Conservation (phyloP, 306 rosid genomes). For the Comarum palustre region DNA sequence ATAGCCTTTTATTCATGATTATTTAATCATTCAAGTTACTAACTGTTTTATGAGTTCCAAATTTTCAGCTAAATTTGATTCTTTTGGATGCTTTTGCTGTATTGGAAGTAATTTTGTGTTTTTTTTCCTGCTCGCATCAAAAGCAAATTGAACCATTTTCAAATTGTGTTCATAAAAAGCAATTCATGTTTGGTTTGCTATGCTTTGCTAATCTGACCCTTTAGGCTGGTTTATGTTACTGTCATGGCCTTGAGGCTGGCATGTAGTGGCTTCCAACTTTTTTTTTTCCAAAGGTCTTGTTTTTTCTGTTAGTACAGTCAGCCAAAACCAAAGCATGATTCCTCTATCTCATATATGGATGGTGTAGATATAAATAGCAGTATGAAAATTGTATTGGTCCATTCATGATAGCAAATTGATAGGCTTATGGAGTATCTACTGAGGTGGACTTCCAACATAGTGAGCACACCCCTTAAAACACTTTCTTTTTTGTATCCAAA, state of each 20-base stretch:
- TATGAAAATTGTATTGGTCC: conserved; percentile 15
- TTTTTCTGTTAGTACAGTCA: conserved; percentile 27
- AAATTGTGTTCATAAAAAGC: background rate
- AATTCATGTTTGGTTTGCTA: too few relatives aligned
- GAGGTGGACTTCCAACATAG: conserved; percentile 29
- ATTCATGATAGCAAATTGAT: conserved; percentile 29
- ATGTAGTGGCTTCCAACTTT: conserved; percentile 1
- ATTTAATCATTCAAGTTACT: too few relatives aligned
- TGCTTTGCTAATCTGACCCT: background rate
- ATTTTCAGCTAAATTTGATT: background rate
- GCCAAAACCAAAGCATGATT: conserved; percentile 19
- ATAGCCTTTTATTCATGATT: background rate
- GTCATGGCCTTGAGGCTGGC: conserved; percentile 9
- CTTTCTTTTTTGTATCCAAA: background rate
- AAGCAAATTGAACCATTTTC: background rate
- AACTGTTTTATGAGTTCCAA: background rate
- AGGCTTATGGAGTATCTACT: conserved; percentile 24
- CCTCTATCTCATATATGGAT: background rate
- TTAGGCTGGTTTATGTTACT: conserved; percentile 4
- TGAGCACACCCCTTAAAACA: conserved; percentile 1
- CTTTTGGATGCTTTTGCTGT: background rate
- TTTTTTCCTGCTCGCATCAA: background rate
- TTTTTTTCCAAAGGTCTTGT: conserved; percentile 4
- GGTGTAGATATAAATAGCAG: conserved; percentile 15
- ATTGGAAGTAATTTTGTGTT: background rate